These are phyloP conservation scores for Populus hybrid DNA, from an alignment of 441 rosid species.

Conservation along the genomic window DNA sequence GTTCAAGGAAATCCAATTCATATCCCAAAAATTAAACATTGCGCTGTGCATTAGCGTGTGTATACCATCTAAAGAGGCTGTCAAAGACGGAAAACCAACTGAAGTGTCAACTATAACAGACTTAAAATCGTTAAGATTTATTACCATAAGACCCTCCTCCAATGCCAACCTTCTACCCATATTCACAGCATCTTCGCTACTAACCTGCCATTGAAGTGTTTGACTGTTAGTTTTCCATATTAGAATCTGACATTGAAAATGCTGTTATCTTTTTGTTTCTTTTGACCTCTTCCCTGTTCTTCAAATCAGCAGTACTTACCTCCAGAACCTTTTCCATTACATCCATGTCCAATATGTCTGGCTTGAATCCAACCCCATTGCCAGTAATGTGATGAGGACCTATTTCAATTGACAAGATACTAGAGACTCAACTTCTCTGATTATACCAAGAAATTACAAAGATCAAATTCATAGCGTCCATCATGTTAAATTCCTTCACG, in stretches of 20 bases:
- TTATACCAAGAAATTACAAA: background rate
- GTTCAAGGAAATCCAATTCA: no score
- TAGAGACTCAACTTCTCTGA: slow-evolving; percentile 8
- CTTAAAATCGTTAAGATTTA: background rate
- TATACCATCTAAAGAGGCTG: background rate
- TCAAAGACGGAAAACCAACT: background rate
- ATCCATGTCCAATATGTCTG: slow-evolving; percentile 94
- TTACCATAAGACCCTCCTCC: slow-evolving; percentile 94
- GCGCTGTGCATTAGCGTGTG: background rate
- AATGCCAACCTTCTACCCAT: slow-evolving; percentile 90
- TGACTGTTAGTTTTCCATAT: background rate
- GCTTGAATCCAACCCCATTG: slow-evolving; percentile 95
- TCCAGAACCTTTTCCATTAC: slow-evolving; percentile 88
- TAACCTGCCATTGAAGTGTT: slow-evolving; percentile 47
- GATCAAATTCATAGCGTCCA: background rate
- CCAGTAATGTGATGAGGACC: slow-evolving; percentile 97
- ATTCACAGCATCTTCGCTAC: slow-evolving; percentile 77
- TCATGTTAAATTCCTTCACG: background rate
- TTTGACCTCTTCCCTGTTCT: background rate
- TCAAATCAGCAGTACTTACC: slow-evolving; percentile 34
- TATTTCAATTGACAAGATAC: slow-evolving; percentile 28
- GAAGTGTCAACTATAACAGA: background rate
- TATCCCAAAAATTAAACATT: background rate
- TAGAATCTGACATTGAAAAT: background rate
- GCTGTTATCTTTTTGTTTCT: background rate